Evolutionary conservation across 768 basidiomycete species (phyloP).

Genomic region (Lanmaoa pseudosensibilis): DNA sequence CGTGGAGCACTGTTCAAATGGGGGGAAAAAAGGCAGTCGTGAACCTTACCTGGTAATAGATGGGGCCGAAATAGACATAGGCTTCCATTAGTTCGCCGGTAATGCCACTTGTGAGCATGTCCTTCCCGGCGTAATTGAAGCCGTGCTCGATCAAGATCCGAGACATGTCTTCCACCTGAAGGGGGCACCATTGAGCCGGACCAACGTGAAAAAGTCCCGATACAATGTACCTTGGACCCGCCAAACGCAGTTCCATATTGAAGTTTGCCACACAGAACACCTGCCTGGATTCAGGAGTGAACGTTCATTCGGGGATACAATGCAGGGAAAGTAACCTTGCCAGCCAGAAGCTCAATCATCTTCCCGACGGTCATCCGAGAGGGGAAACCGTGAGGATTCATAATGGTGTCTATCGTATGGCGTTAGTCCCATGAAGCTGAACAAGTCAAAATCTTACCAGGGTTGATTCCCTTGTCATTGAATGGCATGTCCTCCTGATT

Average conservation of each 20-base stretch:
- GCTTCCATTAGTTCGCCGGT: constrained; percentile 96
- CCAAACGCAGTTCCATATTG: constrained; percentile 97
- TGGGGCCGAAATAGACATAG: constrained; percentile 98
- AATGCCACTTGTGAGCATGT: constrained; percentile 97
- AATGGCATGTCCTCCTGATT: constrained; percentile 99
- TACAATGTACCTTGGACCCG: constrained; percentile 76
- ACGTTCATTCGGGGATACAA: neutral
- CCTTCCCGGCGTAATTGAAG: constrained; percentile 98
- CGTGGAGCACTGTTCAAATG: constrained; percentile 3
- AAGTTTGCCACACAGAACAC: constrained; percentile 83
- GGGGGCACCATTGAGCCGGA: constrained; percentile 8
- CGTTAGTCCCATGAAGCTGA: constrained; percentile 12
- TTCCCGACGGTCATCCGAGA: constrained; percentile 99
- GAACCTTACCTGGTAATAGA: constrained; percentile 84
- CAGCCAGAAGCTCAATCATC: constrained; percentile 97
- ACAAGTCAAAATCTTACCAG: constrained; percentile 52
- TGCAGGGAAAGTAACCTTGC: constrained; percentile 59
- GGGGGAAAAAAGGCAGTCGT: constrained; percentile 3
- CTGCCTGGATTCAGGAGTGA: constrained; percentile 55
- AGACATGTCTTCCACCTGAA: constrained; percentile 95
- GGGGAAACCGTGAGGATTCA: constrained; percentile 99
- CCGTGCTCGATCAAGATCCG: constrained; percentile 92
- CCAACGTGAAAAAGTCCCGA: neutral
- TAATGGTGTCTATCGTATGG: constrained; percentile 80
- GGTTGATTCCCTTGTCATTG: constrained; percentile 94